Conservation (phyloP, 2,329 filamentous ascomycete genomes). For the Periconia sp. region DNA sequence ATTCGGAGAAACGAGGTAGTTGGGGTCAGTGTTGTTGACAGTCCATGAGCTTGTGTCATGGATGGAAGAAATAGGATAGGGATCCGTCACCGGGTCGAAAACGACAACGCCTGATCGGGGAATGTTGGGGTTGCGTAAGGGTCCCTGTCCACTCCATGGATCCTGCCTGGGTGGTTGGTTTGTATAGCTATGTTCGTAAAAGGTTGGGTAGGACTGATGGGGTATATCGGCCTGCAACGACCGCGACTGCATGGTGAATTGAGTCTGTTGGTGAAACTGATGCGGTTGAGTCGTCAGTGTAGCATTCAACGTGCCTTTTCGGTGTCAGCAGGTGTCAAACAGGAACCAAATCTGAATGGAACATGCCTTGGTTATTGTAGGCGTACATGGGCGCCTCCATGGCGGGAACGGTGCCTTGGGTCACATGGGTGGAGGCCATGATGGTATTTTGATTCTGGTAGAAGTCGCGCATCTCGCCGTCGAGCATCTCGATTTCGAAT, state of each 20-base stretch:
- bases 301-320: constrained; percentile 25
- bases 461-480: constrained; percentile 31
- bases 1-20: constrained; percentile 29
- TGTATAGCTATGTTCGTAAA: constrained; percentile 25
- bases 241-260: constrained; percentile 18
- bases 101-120: constrained; percentile 30
- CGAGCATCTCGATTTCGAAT: constrained; percentile 37
- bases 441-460: constrained; percentile 24
- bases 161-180: constrained; percentile 28
- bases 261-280: constrained; percentile 13
- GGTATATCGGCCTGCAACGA: constrained; percentile 18
- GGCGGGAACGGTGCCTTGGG: constrained; percentile 23
- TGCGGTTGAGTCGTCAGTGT: constrained; percentile 24
- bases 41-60: constrained; percentile 27
- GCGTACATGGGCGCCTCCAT: constrained; percentile 23
- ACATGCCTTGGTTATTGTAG: constrained; percentile 25
- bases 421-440: constrained; percentile 28
- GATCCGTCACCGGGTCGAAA: constrained; percentile 36
- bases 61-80: constrained; percentile 16
- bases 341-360: constrained; percentile 3
- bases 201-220: constrained; percentile 19
- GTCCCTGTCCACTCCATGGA: constrained; percentile 36
- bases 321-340: constrained; percentile 22
- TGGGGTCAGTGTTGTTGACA: constrained; percentile 28
- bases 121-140: constrained; percentile 26